Base-by-base conservation (phyloP, 2,329 filamentous ascomycete genomes). In the Cercospora sp. region DNA sequence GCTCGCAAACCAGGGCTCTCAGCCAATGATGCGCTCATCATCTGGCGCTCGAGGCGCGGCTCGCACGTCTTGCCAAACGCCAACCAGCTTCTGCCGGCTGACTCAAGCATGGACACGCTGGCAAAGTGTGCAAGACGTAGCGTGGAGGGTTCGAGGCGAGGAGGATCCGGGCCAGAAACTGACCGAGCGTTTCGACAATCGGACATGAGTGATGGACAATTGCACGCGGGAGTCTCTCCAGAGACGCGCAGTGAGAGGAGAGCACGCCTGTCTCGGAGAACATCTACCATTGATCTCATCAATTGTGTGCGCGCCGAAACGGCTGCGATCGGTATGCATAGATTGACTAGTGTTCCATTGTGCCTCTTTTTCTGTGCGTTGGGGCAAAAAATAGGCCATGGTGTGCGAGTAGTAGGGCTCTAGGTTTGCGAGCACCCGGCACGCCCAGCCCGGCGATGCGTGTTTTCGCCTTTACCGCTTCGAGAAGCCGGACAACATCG, bases 41-140 rank as follows among this genome's bases (percentile, higher is more conserved):
- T 57, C 63, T 68, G 64, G 57, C 65, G 66, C 64, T 68, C 66
- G 66, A 63, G 64, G 65, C 67, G 67, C 68, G 69, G 70, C 64
- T 70, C 66, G 65, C 68, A 66, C 60, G 59, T 65, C 58, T 57
- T 66, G 55, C 58, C 70, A 67, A 58, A 67, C 61, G 66, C 57
- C 65, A 59, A 60, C 63, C 67, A 65, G 63, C 59, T 36, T 67
- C 45, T 69, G 55, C 63, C 59, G 51, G 59, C 61, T 61, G 65
- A 66, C 31, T 66, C 63, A 66, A 62, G 63, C 53, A 63, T 63
- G 67, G 53, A 53, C 57, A 16, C 33, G 61, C 60, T 62, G 48
- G 66, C 26, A 33, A n/a, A 63, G 53, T 30, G 62, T 65, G 64
- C 53, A 60, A 65, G 61, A 33, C 33, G 60, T 31, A 59, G 67